Base-by-base conservation (phyloP, 2,329 filamentous ascomycete species). In the Beauveria bassiana region DNA sequence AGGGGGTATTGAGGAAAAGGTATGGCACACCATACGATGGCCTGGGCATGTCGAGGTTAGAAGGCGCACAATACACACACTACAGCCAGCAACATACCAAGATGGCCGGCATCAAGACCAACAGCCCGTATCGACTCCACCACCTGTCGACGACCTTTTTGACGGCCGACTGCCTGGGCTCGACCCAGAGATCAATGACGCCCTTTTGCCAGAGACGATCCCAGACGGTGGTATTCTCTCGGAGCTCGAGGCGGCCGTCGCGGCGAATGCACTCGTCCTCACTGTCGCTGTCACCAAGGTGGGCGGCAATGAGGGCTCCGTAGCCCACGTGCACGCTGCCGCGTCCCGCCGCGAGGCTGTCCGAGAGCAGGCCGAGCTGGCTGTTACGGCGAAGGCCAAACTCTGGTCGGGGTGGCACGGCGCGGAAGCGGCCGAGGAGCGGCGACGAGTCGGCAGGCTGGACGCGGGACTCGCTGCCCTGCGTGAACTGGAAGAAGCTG, bases 401-500 rank as follows among this genome's bases (percentile, higher is more conserved):
- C 14, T 70, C 70, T 54, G 69, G 71, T 26, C 74, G 74, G 28
- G 77, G 74, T 8, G 83, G 83, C 20, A 88, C 83, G 63, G 85
- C 86, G 64, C 85, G 83, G 73, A 86, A 88, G 45, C 86, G 83
- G 64, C 86, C 86, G 2, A 88, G 80, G 9, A 87, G 74, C 26
- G 86, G 84, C 20, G 85, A 83, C 47, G 82, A 75, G 68, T 86
- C 81, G 66, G 76, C 77, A 62, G 78, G 78, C 56, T 78, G 78
- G 63, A 77, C 75, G 67, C 77, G 79, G 65, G 83, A 80, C 74
- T 88, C 86, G 68, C 76, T 80, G 71, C 85, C 86, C 69, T 85
- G 85, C 65, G 85, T 85, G 74, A 88, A 88, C 71, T 81, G 79
- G 75, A 88, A 88, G 78, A 87, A 86, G 69, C 80, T 78, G 70